Evolutionary conservation across 352 stramenopile species (phyloP).

Genomic region (Phytophthora constricta): DNA sequence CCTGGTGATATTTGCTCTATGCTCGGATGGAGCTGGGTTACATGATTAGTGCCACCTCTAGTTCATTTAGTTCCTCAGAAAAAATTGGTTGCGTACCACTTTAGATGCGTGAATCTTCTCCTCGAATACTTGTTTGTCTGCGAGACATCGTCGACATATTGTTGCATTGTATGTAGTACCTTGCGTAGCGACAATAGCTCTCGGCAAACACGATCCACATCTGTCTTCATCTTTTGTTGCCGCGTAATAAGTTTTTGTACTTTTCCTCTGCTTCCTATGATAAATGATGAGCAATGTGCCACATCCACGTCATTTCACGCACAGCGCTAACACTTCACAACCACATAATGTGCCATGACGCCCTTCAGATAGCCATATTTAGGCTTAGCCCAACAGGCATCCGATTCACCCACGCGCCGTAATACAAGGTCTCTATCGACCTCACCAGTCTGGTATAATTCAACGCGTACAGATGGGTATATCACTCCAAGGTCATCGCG

Average conservation of each 20-base stretch:
- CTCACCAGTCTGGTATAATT: too few relatives aligned
- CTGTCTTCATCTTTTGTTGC: constrained; percentile 64
- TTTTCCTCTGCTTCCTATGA: constrained; percentile 80
- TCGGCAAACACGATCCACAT: constrained; percentile 63
- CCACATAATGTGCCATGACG: too few relatives aligned
- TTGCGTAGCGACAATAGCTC: constrained; percentile 68
- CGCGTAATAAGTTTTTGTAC: constrained; percentile 77
- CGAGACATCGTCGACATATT: constrained; percentile 60
- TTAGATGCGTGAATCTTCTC: constrained; percentile 60
- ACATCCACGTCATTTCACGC: constrained; percentile 80
- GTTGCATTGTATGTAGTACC: constrained; percentile 61
- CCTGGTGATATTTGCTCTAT: not conserved
- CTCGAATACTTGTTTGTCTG: constrained; percentile 46
- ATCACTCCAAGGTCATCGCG: too few relatives aligned
- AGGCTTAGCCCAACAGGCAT: too few relatives aligned
- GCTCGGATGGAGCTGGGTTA: not conserved
- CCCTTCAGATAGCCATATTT: too few relatives aligned
- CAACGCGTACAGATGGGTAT: too few relatives aligned
- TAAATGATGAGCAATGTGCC: constrained; percentile 74
- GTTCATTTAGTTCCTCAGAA: constrained; percentile 59
- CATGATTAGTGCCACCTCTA: constrained; percentile 36
- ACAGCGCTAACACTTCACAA: constrained; percentile 80
- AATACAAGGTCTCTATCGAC: too few relatives aligned
- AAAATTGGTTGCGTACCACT: constrained; percentile 52
- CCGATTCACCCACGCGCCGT: too few relatives aligned